These are phyloP conservation scores for Trichoderma parareesei DNA, from an alignment of 495 filamentous ascomycete species.

Conservation along the genomic window DNA sequence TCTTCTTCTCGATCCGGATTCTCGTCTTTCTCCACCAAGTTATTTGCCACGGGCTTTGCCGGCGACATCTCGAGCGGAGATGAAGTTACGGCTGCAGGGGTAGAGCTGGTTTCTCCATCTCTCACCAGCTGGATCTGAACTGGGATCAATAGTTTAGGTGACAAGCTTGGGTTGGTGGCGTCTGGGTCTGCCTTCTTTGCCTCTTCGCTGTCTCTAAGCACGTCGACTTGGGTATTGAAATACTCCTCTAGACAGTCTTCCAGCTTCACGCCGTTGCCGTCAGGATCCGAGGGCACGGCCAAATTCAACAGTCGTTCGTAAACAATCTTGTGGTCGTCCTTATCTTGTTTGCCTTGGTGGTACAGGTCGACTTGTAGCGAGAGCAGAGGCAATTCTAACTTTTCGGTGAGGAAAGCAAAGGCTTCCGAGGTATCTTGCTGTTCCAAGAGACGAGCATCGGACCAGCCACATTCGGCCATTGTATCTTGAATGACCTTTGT, in stretches of 20 bases:
- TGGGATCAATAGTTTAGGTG: neutral
- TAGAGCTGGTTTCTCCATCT: conserved; percentile 21
- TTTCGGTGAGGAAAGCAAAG: conserved; percentile 88
- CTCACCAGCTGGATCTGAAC: conserved; percentile 30
- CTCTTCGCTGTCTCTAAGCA: conserved; percentile 58
- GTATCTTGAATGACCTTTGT: conserved; percentile 75
- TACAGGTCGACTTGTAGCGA: conserved; percentile 93
- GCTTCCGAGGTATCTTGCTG: conserved; percentile 96
- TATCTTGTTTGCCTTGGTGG: conserved; percentile 75
- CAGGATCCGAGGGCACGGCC: conserved; percentile 61
- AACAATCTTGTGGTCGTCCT: conserved; percentile 87
- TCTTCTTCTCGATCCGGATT: neutral
- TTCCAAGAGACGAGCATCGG: conserved; percentile 61
- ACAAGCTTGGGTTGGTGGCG: neutral
- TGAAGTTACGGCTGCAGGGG: neutral
- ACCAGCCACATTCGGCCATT: conserved; percentile 84
- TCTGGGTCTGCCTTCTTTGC: conserved; percentile 41
- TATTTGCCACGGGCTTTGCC: neutral
- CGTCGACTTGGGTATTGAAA: conserved; percentile 91
- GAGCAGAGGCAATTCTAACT: conserved; percentile 76
- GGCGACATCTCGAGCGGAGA: conserved; percentile 4
- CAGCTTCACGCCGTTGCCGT: conserved; percentile 58
- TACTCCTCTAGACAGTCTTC: conserved; percentile 90
- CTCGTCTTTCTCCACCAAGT: neutral
- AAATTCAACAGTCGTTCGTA: conserved; percentile 90